Evolutionary conservation across 306 rosid species (phyloP).

Genomic region (Cucurbita argyrosperma): DNA sequence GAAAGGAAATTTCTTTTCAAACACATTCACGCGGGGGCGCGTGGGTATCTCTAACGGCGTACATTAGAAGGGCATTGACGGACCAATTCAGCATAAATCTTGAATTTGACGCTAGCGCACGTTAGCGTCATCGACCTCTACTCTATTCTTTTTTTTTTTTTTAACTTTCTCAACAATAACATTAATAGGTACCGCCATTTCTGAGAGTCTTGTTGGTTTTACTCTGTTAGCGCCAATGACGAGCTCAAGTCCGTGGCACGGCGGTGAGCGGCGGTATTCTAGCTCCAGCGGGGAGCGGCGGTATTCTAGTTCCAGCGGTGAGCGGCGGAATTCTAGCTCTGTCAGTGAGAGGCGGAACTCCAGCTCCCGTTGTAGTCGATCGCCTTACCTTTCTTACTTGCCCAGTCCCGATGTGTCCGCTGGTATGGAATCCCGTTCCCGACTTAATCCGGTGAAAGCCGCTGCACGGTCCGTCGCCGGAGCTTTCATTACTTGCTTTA

Average conservation of each 20-base stretch:
- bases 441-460: conserved; percentile 19
- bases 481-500: conserved; percentile 46
- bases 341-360: conserved; percentile 16
- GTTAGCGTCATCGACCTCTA: background rate
- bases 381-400: conserved; percentile 15
- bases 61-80: background rate
- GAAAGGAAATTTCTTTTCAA: background rate
- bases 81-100: background rate
- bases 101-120: background rate
- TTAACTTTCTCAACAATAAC: background rate
- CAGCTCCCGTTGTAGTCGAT: conserved; percentile 21
- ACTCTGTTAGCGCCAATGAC: conserved; percentile 16
- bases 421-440: conserved; percentile 13
- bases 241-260: conserved; percentile 9
- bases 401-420: conserved; percentile 25
- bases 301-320: conserved; percentile 16
- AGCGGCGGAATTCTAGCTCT: conserved; percentile 23
- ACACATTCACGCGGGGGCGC: background rate
- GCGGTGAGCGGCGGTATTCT: conserved; percentile 15
- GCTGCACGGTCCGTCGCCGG: conserved; percentile 54
- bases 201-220: background rate
- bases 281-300: conserved; percentile 23
- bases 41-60: background rate
- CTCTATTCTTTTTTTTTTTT: background rate
- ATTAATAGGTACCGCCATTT: background rate